Percentiles rank a stretch among this genome's conserved stretches.
phyloP scores from a whole-genome alignment of 352 stramenopile species.

The Phytophthora crassamura region DNA sequence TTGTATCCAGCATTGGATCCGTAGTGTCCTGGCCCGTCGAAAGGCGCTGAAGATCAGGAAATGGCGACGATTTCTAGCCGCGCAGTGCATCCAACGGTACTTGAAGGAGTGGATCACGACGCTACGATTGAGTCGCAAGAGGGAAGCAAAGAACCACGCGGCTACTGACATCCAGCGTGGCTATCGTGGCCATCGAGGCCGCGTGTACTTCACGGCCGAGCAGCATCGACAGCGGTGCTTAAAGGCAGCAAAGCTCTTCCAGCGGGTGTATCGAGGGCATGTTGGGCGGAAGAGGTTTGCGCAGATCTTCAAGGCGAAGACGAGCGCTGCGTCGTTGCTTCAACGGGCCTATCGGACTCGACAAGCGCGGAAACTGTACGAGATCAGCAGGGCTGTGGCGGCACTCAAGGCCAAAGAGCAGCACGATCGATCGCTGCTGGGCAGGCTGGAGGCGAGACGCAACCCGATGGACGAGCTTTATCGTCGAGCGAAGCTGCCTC shows the following conservation, averaged over 20 bases:
- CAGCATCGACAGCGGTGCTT: slow-evolving; percentile 39
- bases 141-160: slow-evolving; percentile 47
- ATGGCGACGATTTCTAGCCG: slow-evolving; percentile 53
- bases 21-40: slow-evolving; percentile 43
- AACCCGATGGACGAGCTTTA: slow-evolving; percentile 78
- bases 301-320: slow-evolving; percentile 40
- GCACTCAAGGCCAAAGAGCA: slow-evolving; percentile 67
- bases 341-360: slow-evolving; percentile 59
- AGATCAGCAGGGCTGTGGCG: slow-evolving; percentile 58
- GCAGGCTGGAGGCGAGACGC: slow-evolving; percentile 55
- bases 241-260: slow-evolving; percentile 37
- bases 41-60: slow-evolving; percentile 50
- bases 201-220: slow-evolving; percentile 37
- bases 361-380: slow-evolving; percentile 53
- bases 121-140: slow-evolving; percentile 39
- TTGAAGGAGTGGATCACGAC: slow-evolving; percentile 54
- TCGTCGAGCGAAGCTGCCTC: slow-evolving; percentile 53
- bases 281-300: slow-evolving; percentile 39
- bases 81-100: slow-evolving; percentile 60
- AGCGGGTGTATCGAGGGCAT: slow-evolving; percentile 42
- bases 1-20: slow-evolving; percentile 60
- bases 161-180: slow-evolving; percentile 50
- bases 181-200: slow-evolving; percentile 49
- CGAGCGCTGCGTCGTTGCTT: slow-evolving; percentile 41
- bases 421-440: slow-evolving; percentile 59